Conservation (phyloP, 352 stramenopile species). For the Phytophthora vignae region DNA sequence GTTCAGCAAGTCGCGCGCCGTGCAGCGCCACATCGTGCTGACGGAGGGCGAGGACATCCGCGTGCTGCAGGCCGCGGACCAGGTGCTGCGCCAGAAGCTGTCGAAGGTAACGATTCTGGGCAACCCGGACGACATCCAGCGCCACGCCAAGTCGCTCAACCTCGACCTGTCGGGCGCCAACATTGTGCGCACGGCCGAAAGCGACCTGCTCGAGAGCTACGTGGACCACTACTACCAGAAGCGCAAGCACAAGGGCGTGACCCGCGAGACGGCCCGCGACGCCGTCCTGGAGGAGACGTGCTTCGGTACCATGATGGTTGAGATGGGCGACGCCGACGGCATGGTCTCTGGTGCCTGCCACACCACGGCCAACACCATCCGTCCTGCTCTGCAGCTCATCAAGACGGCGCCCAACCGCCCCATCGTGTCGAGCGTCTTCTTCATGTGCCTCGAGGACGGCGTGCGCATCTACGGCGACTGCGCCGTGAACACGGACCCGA, state of each 20-base stretch:
- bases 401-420: slow-evolving; percentile 77
- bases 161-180: slow-evolving; percentile 68
- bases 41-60: slow-evolving; percentile 86
- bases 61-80: slow-evolving; percentile 80
- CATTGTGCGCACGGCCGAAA: slow-evolving; percentile 66
- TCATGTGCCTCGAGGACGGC: slow-evolving; percentile 87
- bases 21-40: slow-evolving; percentile 85
- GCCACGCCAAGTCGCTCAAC: slow-evolving; percentile 72
- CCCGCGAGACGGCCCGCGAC: slow-evolving; percentile 59
- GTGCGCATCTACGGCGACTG: slow-evolving; percentile 89
- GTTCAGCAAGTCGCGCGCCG: slow-evolving; percentile 76
- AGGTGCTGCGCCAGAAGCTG: slow-evolving; percentile 71
- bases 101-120: slow-evolving; percentile 84
- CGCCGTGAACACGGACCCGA: slow-evolving; percentile 87
- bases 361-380: slow-evolving; percentile 90
- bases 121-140: slow-evolving; percentile 70
- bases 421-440: slow-evolving; percentile 87
- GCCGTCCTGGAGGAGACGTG: slow-evolving; percentile 76
- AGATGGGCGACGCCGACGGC: slow-evolving; percentile 79
- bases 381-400: slow-evolving; percentile 88
- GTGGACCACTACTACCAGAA: slow-evolving; percentile 72
- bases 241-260: slow-evolving; percentile 88
- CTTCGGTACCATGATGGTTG: slow-evolving; percentile 90
- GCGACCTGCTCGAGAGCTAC: slow-evolving; percentile 64
- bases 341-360: slow-evolving; percentile 89